Evolutionary conservation across 1,284 basidiomycete genomes (phyloP).

Genomic region (Exobasidium rhododendri): DNA sequence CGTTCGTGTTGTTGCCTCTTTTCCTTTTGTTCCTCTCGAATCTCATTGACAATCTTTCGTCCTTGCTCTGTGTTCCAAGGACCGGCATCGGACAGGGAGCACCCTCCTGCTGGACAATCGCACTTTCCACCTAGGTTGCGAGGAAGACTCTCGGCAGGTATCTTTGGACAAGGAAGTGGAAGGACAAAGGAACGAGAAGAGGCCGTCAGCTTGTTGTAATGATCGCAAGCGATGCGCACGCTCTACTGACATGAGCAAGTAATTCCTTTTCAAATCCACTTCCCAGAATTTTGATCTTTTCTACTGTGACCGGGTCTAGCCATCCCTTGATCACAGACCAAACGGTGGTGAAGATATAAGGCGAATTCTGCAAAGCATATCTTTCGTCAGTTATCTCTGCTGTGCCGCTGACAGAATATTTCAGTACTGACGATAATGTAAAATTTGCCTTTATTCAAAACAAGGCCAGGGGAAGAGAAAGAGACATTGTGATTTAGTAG

Average conservation of each 20-base stretch:
- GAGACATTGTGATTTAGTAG: too few relatives aligned
- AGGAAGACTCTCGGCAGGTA: slow-evolving; percentile 78
- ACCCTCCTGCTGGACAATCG: slow-evolving; percentile 69
- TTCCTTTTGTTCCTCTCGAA: slow-evolving; percentile 27
- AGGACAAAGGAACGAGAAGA: slow-evolving; percentile 8
- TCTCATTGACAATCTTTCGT: slow-evolving; percentile 41
- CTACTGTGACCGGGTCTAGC: slow-evolving; percentile 90
- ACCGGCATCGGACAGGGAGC: slow-evolving; percentile 82
- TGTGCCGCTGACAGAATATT: too few relatives aligned
- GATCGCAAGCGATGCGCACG: too few relatives aligned
- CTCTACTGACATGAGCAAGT: slow-evolving; percentile 28
- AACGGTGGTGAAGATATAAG: slow-evolving; percentile 83
- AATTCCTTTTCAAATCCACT: slow-evolving; percentile 41
- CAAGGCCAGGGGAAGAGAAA: not conserved
- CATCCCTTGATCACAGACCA: slow-evolving; percentile 89
- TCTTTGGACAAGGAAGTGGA: too few relatives aligned
- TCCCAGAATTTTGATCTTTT: slow-evolving; percentile 61
- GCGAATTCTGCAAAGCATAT: slow-evolving; percentile 59
- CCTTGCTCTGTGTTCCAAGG: slow-evolving; percentile 72
- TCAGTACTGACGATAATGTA: slow-evolving; percentile 66
- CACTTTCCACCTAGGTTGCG: slow-evolving; percentile 80
- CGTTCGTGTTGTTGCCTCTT: slow-evolving; percentile 13
- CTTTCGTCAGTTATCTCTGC: too few relatives aligned
- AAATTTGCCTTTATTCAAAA: slow-evolving; percentile 62
- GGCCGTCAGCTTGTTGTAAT: slow-evolving; percentile 9